These are phyloP conservation scores for Nicotiana sylvestris DNA, from an alignment of 257 asterid genomes.

Conservation along the genomic window DNA sequence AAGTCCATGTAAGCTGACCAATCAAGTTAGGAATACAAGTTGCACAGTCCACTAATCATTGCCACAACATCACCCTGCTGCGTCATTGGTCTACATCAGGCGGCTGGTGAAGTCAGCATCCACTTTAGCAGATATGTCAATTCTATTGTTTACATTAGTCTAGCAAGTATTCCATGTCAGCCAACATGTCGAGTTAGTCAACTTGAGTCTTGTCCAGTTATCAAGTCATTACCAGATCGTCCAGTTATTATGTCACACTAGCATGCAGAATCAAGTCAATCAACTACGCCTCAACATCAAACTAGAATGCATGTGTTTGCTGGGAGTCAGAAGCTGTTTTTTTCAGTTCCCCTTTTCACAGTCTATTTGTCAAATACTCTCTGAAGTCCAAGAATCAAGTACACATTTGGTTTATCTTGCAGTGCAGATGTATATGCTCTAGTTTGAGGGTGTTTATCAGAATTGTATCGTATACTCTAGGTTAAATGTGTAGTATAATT, in stretches of 20 bases:
- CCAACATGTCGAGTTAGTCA: background rate
- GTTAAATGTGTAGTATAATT: background rate
- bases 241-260: background rate
- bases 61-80: background rate
- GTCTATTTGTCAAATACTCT: background rate
- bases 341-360: background rate
- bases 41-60: background rate
- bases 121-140: background rate
- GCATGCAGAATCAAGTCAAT: background rate
- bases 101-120: background rate
- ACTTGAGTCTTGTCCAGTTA: background rate
- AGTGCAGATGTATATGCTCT: background rate
- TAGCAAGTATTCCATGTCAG: background rate
- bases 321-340: background rate
- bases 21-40: background rate
- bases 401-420: background rate
- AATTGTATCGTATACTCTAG: background rate
- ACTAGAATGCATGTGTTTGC: background rate
- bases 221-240: background rate
- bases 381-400: background rate
- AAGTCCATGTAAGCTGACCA: constrained; percentile 7
- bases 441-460: background rate
- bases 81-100: background rate
- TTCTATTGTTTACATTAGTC: background rate
- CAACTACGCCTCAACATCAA: background rate